These are phyloP conservation scores for Galerina sulciceps DNA, from an alignment of 768 basidiomycete genomes.

Conservation along the genomic window DNA sequence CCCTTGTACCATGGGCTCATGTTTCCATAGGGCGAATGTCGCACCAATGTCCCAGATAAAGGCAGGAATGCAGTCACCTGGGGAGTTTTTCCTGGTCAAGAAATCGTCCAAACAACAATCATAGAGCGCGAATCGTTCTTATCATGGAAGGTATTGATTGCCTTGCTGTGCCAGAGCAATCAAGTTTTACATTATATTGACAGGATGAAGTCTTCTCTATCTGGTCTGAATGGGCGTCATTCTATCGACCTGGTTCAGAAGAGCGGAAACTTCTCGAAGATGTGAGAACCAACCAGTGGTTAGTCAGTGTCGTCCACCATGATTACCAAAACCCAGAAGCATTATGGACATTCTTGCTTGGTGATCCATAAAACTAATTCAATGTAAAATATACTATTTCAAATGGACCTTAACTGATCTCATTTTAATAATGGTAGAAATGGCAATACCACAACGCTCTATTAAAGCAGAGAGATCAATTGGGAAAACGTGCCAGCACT, in stretches of 20 bases:
- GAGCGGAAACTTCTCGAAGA: constrained; percentile 75
- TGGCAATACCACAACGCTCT: neutral
- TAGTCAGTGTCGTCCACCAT: constrained; percentile 92
- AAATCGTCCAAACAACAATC: constrained; percentile 94
- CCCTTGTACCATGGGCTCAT: neutral
- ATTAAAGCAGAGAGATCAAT: too few species aligned
- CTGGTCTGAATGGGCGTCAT: constrained; percentile 93
- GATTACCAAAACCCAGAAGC: constrained; percentile 82
- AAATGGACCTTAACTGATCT: too few species aligned
- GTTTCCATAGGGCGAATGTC: constrained; percentile 65
- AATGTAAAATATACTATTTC: neutral
- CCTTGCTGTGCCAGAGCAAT: neutral
- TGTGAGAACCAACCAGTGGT: constrained; percentile 79
- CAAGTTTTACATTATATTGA: constrained; percentile 5
- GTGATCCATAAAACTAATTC: constrained; percentile 5
- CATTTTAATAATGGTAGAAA: neutral
- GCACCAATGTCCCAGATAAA: constrained; percentile 78
- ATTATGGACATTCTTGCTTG: constrained; percentile 85
- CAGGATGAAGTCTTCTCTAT: constrained; percentile 97
- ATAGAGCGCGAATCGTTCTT: constrained; percentile 95
- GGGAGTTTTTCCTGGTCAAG: constrained; percentile 97
- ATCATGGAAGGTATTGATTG: constrained; percentile 88
- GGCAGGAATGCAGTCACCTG: constrained; percentile 96
- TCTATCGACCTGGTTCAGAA: constrained; percentile 76
- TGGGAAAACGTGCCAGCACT: too few species aligned